These are phyloP conservation scores for Pulveroboletus sp. DNA, from an alignment of 768 basidiomycete species.

Conservation along the genomic window DNA sequence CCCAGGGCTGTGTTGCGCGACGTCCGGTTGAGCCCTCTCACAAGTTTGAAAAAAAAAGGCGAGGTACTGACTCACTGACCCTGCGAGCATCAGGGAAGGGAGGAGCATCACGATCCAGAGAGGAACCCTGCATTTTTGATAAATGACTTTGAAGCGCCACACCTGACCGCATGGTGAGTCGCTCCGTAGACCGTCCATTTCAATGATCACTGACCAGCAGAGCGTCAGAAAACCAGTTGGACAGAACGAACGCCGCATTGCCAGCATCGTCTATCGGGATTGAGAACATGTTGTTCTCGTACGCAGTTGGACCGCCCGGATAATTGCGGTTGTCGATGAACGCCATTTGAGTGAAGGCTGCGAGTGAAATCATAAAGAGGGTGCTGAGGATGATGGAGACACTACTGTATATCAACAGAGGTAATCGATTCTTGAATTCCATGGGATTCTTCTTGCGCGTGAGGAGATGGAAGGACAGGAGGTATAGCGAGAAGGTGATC, in stretches of 20 bases:
- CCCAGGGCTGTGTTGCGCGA: constrained; percentile 2
- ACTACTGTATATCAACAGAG: constrained; percentile 5
- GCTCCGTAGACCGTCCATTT: neutral
- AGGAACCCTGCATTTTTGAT: constrained; percentile 1
- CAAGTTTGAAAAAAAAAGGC: neutral
- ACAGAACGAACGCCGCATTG: constrained; percentile 5
- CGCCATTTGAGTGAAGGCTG: constrained; percentile 22
- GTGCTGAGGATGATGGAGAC: constrained; percentile 8
- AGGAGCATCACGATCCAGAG: constrained; percentile 6
- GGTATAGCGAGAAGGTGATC: constrained; percentile 1
- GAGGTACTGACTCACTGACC: constrained; percentile 4
- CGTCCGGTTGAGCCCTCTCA: neutral
- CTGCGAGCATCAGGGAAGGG: constrained; percentile 10
- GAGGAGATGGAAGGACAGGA: constrained; percentile 9
- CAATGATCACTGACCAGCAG: constrained; percentile 12
- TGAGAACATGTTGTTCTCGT: constrained; percentile 15
- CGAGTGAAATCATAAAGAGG: constrained; percentile 12
- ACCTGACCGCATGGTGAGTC: constrained; percentile 1
- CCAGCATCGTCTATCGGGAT: constrained; percentile 15
- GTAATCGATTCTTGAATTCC: constrained; percentile 4
- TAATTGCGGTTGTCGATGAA: constrained; percentile 32
- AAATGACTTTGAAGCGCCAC: constrained; percentile 18
- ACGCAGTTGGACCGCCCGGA: constrained; percentile 29
- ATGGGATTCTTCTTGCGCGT: neutral
- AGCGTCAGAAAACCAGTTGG: constrained; percentile 15